Base-by-base conservation (phyloP, 129 eudicot species). In the Lactuca saligna region DNA sequence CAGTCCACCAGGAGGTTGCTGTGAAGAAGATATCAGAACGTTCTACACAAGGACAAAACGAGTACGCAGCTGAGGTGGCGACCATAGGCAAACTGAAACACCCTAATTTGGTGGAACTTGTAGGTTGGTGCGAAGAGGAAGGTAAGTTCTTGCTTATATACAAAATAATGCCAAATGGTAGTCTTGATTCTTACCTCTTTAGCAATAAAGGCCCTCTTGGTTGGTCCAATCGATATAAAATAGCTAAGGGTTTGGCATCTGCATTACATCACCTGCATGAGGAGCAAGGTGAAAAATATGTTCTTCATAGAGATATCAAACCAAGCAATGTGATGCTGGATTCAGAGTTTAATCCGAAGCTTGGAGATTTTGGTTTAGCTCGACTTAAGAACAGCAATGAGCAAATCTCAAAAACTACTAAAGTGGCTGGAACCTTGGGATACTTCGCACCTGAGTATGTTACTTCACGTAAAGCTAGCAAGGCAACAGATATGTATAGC, bases 221-320 rank as follows among this genome's bases (percentile, higher is more conserved):
- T 8, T 80, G 84, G 84, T 15, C 46, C 4, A 11, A 42, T 33
- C 62, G 84, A 51, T 69, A 74, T 57, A 80, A 46, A 17, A 74
- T 80, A 7, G 56, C 66, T 3, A 46, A 7, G 2, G 84, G 80
- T 6, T 17, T 80, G 38, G 80, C 80, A 33, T 74, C 68, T 6
- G 76, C 68, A 13, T 20, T 80, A 71, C 68, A 67, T 39, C 69
- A 80, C 16, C 71, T 80, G 3, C 84, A 80, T 38, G 80, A 80
- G 35, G 86, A 73, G 49, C 64, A 39, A 39, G 44, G 83, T 62
- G 80, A 73, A 57, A 80, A 78, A 14, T 78, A 74, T 44, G 83
- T 78, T 56, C 54, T 82, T 25, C 86, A 82, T 32, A 63, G 83
- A 49, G 86, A 82, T 57, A 78, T 82, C 32, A 82, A 82, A 37